Conservation (phyloP, 2,329 filamentous ascomycete genomes). For the Aspergillus fumigatiaffinis region DNA sequence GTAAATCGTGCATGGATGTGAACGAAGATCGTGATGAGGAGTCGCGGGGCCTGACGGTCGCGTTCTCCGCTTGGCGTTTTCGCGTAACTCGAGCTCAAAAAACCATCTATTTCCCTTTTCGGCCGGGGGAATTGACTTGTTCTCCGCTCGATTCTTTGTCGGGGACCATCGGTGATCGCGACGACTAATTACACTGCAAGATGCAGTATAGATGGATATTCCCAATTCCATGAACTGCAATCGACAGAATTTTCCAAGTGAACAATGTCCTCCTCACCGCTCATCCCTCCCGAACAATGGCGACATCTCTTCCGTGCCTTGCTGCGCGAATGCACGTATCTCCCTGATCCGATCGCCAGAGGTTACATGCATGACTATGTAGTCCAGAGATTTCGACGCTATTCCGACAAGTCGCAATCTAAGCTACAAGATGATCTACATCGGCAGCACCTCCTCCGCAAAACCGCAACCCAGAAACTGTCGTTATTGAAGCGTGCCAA, state of each 20-base stretch:
- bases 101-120: conserved; percentile 16
- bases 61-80: conserved; percentile 24
- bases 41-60: conserved; percentile 23
- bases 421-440: conserved; percentile 14
- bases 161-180: neutral
- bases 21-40: conserved; percentile 2
- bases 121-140: conserved; percentile 1
- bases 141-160: neutral
- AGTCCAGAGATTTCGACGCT: conserved; percentile 45
- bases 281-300: conserved; percentile 30
- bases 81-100: conserved; percentile 14
- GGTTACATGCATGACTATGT: conserved; percentile 48
- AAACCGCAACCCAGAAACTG: conserved; percentile 35
- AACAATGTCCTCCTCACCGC: conserved; percentile 13
- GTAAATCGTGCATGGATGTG: conserved; percentile 4
- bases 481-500: conserved; percentile 51
- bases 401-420: conserved; percentile 25
- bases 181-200: neutral
- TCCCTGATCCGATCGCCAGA: conserved; percentile 55
- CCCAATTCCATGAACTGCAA: neutral
- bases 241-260: neutral
- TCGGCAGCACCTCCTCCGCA: conserved; percentile 20
- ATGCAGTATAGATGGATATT: neutral
- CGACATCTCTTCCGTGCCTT: conserved; percentile 52
- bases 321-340: conserved; percentile 57